Conservation (phyloP, 768 basidiomycete species). For the Kwoniella mangroviensis region DNA sequence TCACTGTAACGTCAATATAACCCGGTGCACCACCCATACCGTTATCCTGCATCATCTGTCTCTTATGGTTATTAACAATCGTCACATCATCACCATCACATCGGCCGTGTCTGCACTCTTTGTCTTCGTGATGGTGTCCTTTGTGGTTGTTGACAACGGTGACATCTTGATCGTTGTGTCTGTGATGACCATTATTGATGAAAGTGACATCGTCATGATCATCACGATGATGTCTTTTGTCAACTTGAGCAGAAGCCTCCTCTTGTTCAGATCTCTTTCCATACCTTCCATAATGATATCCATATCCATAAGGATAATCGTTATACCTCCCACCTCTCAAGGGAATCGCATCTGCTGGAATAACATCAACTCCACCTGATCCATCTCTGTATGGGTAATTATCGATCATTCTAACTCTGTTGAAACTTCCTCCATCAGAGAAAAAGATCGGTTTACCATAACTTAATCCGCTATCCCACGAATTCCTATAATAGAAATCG, state of each 20-base stretch:
- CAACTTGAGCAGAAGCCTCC: background rate
- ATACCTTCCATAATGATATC: slow-evolving; percentile 12
- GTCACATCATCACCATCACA: slow-evolving; percentile 29
- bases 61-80: slow-evolving; percentile 28
- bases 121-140: slow-evolving; percentile 12
- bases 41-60: slow-evolving; percentile 20
- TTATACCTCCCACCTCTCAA: slow-evolving; percentile 10
- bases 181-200: slow-evolving; percentile 11
- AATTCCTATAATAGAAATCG: slow-evolving; percentile 26
- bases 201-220: slow-evolving; percentile 19
- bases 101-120: slow-evolving; percentile 21
- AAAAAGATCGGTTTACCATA: slow-evolving; percentile 30
- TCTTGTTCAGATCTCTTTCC: background rate
- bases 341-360: slow-evolving; percentile 9
- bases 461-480: slow-evolving; percentile 19
- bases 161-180: slow-evolving; percentile 17
- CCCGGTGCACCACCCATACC: slow-evolving; percentile 48
- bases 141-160: slow-evolving; percentile 18
- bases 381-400: background rate
- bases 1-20: slow-evolving; percentile 52
- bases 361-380: background rate
- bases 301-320: slow-evolving; percentile 6
- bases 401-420: slow-evolving; percentile 23
- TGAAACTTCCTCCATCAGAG: slow-evolving; percentile 23
- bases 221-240: slow-evolving; percentile 9